Percentiles rank a stretch among this genome's conserved stretches.
These are phyloP conservation scores for Gillenia trifoliata DNA, from an alignment of 306 rosid species.

Conservation along the genomic window DNA sequence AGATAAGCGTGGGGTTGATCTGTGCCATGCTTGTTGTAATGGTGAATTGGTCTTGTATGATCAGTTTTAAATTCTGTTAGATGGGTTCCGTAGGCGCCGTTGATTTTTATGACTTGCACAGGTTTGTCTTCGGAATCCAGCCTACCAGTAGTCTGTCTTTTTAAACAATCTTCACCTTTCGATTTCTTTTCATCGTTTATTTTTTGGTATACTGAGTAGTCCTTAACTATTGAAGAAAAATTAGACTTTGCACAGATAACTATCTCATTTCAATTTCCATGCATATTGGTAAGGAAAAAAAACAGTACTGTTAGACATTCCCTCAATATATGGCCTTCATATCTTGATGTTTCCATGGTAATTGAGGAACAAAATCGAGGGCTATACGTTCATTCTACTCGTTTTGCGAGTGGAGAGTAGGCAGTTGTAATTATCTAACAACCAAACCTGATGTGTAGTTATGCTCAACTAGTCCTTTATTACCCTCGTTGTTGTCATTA, in stretches of 20 bases:
- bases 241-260: background rate
- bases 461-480: background rate
- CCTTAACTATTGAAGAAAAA: too few relatives aligned
- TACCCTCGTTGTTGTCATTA: too few relatives aligned
- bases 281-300: background rate
- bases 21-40: background rate
- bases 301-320: background rate
- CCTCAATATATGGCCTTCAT: background rate
- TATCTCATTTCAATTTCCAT: background rate
- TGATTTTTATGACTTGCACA: background rate
- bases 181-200: background rate
- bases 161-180: too few relatives aligned
- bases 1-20: slow-evolving; percentile 8
- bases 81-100: background rate
- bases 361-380: background rate
- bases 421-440: background rate
- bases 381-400: background rate
- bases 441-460: background rate
- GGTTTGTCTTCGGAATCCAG: background rate
- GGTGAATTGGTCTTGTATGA: background rate
- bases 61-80: background rate
- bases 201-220: too few relatives aligned
- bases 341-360: background rate
- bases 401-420: background rate
- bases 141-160: background rate